phyloP scores from a whole-genome alignment of 176 grass and related monocot species.

The Urochloa ruziziensis region DNA sequence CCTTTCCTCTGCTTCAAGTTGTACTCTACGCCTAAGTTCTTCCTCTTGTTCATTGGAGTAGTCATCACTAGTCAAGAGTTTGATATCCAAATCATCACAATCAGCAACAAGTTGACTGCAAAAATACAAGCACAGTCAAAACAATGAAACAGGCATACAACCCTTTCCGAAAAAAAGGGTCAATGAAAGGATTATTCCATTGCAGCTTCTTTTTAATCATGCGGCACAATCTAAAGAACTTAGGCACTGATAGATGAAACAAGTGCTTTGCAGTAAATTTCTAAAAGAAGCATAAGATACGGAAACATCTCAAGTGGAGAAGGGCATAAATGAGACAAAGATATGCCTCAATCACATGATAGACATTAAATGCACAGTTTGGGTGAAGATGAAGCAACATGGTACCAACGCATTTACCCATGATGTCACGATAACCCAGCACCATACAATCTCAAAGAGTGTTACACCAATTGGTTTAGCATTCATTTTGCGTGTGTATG shows the following conservation, averaged over 20 bases:
- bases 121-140: slow-evolving; percentile 22
- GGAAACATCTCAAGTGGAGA: background rate
- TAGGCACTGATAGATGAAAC: background rate
- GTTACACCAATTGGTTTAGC: background rate
- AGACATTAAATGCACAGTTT: background rate
- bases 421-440: background rate
- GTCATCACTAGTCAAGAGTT: slow-evolving; percentile 48
- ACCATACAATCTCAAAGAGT: background rate
- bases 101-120: slow-evolving; percentile 63
- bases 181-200: slow-evolving; percentile 1
- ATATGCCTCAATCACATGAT: background rate
- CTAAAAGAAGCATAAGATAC: background rate
- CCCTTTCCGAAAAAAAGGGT: background rate
- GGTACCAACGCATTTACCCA: background rate
- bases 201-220: slow-evolving; percentile 6
- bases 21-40: slow-evolving; percentile 55
- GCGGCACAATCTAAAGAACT: background rate
- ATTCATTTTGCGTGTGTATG: too few species aligned
- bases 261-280: background rate
- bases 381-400: background rate
- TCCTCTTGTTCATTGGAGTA: slow-evolving; percentile 70
- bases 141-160: slow-evolving; percentile 9
- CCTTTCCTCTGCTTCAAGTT: slow-evolving; percentile 82
- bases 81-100: slow-evolving; percentile 53
- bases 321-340: background rate